phyloP scores from a whole-genome alignment of 2,329 filamentous ascomycete species.

The Bimuria novae-zelandiae region DNA sequence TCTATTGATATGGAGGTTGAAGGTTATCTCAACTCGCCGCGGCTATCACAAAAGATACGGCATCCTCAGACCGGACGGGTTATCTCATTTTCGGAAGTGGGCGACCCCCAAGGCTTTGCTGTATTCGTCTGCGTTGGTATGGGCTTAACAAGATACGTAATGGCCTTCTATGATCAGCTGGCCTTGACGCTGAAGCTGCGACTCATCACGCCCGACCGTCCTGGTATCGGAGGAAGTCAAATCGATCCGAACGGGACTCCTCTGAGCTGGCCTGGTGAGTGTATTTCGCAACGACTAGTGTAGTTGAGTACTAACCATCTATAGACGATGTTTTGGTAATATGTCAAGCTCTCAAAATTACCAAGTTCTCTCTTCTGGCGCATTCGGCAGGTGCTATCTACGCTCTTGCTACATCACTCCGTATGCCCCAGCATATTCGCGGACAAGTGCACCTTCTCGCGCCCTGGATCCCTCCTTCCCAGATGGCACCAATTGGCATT shows the following conservation, averaged over 20 bases:
- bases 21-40: conserved; percentile 79
- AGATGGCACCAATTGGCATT: conserved; percentile 57
- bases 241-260: conserved; percentile 83
- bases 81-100: conserved; percentile 96
- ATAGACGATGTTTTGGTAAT: conserved; percentile 86
- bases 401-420: conserved; percentile 88
- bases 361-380: conserved; percentile 92
- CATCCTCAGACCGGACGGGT: conserved; percentile 84
- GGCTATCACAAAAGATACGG: conserved; percentile 83
- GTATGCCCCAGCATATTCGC: conserved; percentile 94
- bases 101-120: conserved; percentile 86
- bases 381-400: conserved; percentile 99
- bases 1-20: conserved; percentile 88
- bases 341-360: conserved; percentile 88
- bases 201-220: conserved; percentile 90
- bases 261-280: conserved; percentile 87
- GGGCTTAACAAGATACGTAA: conserved; percentile 94
- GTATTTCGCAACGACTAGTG: conserved; percentile 34
- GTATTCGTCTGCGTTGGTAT: conserved; percentile 98
- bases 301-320: conserved; percentile 39
- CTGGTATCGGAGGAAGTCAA: conserved; percentile 91
- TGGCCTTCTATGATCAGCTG: conserved; percentile 95
- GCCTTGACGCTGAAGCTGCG: conserved; percentile 85
- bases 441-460: conserved; percentile 93
- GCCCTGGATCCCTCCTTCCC: conserved; percentile 91